Base-by-base conservation (phyloP, 176 grass and related monocot species). In the Eragrostis nindensis region DNA sequence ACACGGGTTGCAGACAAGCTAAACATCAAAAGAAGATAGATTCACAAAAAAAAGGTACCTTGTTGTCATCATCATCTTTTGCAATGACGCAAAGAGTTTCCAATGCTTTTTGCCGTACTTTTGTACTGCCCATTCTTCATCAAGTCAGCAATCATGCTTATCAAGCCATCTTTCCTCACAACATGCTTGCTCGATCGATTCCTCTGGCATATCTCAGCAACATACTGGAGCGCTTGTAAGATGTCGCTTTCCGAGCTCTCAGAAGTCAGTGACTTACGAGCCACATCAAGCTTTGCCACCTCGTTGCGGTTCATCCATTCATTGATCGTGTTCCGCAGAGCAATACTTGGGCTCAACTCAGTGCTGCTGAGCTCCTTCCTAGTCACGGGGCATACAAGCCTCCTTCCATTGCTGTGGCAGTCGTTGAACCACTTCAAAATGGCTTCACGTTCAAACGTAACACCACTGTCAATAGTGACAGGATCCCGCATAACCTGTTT, bases 251-350 rank as follows among this genome's bases (percentile, higher is more conserved):
- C 90, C 11, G 90, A 79, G 74, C 84, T 91, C 62, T 87, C 92
- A 46, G 82, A 68, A 74, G 80, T 82, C 24, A 97, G 77, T 27
- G 85, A 90, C 73, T 77, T 90, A 65, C 71, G 75, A 32, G 92
- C 83, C 8, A 80, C 86, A 5, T 98, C 95, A 81, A 98, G 90
- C 75, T 92, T 89, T 14, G 92, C 92, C 17, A 81, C 67, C 55
- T 89, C 92, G 63, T 98, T 98, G 78, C 95, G 87, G 43, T 92
- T 76, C 68, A 69, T 94, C 95, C 95, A 98, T 87, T 98, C 95
- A 91, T 89, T 81, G 81, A 98, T 98, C 42, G 92, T 93, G 60
- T 91, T 98, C 68, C 70, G 77, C 48, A 98, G 83, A 47, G 95
- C 95, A 82, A 98, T 89, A 68, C 95, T 98, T 29, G 92, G 92